phyloP scores from a whole-genome alignment of 768 basidiomycete species.

The Sporobolomyces phaffii region DNA sequence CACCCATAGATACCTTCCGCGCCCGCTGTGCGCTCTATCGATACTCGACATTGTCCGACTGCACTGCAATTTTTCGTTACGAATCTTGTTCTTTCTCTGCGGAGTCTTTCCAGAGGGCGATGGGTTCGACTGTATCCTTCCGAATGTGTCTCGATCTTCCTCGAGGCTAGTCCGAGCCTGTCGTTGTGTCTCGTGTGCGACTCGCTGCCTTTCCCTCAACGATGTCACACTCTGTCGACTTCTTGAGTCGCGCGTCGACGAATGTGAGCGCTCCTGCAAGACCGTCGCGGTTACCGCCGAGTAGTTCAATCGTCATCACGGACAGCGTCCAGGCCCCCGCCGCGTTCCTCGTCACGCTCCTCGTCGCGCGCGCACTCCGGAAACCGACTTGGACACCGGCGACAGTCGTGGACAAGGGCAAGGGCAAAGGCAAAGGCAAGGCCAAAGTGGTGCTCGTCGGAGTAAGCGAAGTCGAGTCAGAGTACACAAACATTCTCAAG shows the following conservation, averaged over 20 bases:
- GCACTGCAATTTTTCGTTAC: no score
- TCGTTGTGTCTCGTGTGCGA: no score
- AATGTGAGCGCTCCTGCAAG: not conserved
- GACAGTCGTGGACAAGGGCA: not conserved
- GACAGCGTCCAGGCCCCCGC: slow-evolving; percentile 10
- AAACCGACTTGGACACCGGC: not conserved
- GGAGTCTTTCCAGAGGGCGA: no score
- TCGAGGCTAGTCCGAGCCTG: no score
- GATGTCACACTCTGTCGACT: slow-evolving; percentile 14
- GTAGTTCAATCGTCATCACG: not conserved
- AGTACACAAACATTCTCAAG: slow-evolving; percentile 4
- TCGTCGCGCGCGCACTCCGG: slow-evolving; percentile 7
- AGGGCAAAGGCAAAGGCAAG: not conserved
- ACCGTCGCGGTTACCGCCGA: not conserved
- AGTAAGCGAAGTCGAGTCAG: slow-evolving; percentile 12
- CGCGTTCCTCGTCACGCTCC: slow-evolving; percentile 4
- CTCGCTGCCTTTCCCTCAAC: not conserved
- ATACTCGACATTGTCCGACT: no score
- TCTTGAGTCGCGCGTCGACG: not conserved
- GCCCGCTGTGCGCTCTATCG: no score
- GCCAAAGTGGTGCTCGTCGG: slow-evolving; percentile 14
- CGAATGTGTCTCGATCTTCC: no score
- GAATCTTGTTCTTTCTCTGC: no score
- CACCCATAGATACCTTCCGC: no score
- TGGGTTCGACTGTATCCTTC: no score